phyloP scores from a whole-genome alignment of 2,329 filamentous ascomycete genomes.

The Mariannaea elegans region DNA sequence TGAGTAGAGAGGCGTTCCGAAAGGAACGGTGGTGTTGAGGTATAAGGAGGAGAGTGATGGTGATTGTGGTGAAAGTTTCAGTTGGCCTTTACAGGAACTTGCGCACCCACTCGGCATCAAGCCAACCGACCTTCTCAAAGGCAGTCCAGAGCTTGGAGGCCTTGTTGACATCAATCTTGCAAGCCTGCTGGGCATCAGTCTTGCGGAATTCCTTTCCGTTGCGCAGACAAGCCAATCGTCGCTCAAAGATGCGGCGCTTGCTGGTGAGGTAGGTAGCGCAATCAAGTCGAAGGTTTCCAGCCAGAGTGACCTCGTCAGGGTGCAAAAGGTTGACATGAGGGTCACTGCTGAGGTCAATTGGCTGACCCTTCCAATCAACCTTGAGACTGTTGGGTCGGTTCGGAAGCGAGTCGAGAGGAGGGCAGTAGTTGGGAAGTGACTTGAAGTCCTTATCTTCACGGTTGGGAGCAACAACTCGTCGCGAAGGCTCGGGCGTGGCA shows the following conservation, averaged over 20 bases:
- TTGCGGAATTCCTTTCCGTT: constrained; percentile 89
- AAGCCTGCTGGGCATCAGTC: constrained; percentile 95
- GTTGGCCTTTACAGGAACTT: constrained; percentile 41
- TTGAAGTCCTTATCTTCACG: constrained; percentile 86
- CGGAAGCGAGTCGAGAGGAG: constrained; percentile 72
- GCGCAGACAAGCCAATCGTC: constrained; percentile 72
- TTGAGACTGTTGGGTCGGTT: constrained; percentile 76
- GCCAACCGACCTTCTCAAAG: constrained; percentile 88
- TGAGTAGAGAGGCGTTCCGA: constrained; percentile 18
- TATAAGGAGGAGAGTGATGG: neutral
- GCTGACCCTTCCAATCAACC: constrained; percentile 86
- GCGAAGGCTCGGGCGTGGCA: constrained; percentile 59
- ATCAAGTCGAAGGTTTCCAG: constrained; percentile 81
- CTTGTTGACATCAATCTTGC: constrained; percentile 98
- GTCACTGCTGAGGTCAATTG: constrained; percentile 79
- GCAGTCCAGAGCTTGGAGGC: constrained; percentile 91
- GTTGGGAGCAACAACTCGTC: constrained; percentile 68
- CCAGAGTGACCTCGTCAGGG: constrained; percentile 79
- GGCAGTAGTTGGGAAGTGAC: constrained; percentile 76
- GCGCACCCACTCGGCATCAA: constrained; percentile 63
- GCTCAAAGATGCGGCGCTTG: constrained; percentile 90
- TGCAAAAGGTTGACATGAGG: constrained; percentile 76
- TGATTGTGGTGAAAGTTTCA: neutral
- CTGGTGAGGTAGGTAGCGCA: constrained; percentile 90
- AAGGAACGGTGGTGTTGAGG: constrained; percentile 3